phyloP scores from a whole-genome alignment of 352 stramenopile species.

The Pythium sukuiense region DNA sequence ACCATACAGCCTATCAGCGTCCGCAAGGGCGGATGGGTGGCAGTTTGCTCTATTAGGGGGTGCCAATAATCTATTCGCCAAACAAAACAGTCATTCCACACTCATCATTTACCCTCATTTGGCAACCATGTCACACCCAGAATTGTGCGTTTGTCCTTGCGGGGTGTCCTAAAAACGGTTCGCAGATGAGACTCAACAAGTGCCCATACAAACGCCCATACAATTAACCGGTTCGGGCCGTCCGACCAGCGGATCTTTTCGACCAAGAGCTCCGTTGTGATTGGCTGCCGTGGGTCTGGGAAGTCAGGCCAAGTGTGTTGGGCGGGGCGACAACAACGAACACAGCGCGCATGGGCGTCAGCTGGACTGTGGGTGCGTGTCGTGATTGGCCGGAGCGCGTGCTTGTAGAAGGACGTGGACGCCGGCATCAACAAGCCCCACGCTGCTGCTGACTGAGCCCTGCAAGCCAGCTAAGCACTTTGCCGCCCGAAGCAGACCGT shows the following conservation, averaged over 20 bases:
- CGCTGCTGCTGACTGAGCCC: not conserved
- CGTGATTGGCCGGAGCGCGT: slow-evolving; percentile 10
- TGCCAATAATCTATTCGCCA: not conserved
- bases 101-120: not conserved
- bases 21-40: not conserved
- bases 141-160: not conserved
- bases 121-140: not conserved
- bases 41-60: slow-evolving; percentile 1
- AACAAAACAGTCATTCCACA: not conserved
- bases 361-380: not conserved
- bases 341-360: slow-evolving; percentile 4
- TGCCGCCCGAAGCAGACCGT: slow-evolving; percentile 15
- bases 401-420: slow-evolving; percentile 12
- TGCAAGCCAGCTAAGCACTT: not conserved
- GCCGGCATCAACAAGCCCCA: slow-evolving; percentile 6
- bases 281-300: slow-evolving; percentile 1
- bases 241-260: slow-evolving; percentile 2
- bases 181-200: not conserved
- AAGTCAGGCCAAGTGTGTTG: slow-evolving; percentile 5
- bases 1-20: slow-evolving; percentile 13
- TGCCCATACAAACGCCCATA: slow-evolving; percentile 13
- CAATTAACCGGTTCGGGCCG: slow-evolving; percentile 17
- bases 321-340: slow-evolving; percentile 5
- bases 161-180: not conserved
- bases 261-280: slow-evolving; percentile 1